Evolutionary conservation across 2,329 filamentous ascomycete genomes (phyloP).

Genomic region (Grosmannia huntii): DNA sequence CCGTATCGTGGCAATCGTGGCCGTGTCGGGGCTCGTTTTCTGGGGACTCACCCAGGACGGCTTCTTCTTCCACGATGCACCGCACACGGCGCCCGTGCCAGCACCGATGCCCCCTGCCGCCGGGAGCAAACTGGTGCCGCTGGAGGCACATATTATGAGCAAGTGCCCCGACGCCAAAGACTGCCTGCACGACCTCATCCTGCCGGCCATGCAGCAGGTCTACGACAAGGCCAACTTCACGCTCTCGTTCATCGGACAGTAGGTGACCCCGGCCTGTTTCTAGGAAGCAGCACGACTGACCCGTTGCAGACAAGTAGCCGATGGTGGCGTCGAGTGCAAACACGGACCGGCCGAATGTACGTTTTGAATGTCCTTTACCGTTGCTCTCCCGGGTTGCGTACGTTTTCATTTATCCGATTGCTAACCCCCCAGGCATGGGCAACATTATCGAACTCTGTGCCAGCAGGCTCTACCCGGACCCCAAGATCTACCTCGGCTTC

Average conservation of each 20-base stretch:
- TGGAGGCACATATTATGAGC: slow-evolving; percentile 94
- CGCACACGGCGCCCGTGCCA: not conserved
- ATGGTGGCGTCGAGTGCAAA: slow-evolving; percentile 76
- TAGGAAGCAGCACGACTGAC: not conserved
- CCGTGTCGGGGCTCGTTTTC: not conserved
- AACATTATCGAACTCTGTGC: slow-evolving; percentile 94
- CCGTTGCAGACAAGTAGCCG: slow-evolving; percentile 45
- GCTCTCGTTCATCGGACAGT: slow-evolving; percentile 80
- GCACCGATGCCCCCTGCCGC: slow-evolving; percentile 4
- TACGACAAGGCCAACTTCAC: slow-evolving; percentile 80
- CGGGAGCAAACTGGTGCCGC: slow-evolving; percentile 41
- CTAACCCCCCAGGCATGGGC: slow-evolving; percentile 47
- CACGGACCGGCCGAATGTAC: slow-evolving; percentile 58
- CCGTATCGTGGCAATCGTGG: too few relatives aligned
- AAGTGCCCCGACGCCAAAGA: slow-evolving; percentile 90
- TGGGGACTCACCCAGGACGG: too few relatives aligned
- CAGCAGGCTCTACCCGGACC: slow-evolving; percentile 66
- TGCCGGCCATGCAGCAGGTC: slow-evolving; percentile 76
- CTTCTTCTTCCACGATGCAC: not conserved
- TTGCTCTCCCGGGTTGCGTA: too few relatives aligned
- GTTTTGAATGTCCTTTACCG: too few relatives aligned
- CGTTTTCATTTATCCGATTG: not conserved
- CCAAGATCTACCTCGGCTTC: slow-evolving; percentile 83
- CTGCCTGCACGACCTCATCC: slow-evolving; percentile 66
- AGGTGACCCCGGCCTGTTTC: slow-evolving; percentile 17